phyloP scores from a whole-genome alignment of 495 filamentous ascomycete genomes.

The Penicillium flavigenum region DNA sequence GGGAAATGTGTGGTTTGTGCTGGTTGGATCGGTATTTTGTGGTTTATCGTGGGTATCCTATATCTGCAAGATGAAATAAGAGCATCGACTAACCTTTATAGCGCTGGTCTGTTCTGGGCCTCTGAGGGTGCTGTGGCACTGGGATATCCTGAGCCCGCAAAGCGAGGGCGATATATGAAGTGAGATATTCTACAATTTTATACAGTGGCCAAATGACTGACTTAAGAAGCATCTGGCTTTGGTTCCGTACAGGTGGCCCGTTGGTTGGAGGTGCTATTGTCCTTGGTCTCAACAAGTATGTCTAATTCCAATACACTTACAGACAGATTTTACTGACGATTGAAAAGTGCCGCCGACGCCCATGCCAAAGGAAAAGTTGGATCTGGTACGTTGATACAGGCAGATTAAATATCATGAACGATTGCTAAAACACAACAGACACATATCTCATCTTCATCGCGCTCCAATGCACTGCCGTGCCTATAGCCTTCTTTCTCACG shows the following conservation, averaged over 20 bases:
- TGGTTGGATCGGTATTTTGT: constrained; percentile 62
- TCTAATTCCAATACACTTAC: neutral
- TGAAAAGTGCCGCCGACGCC: constrained; percentile 15
- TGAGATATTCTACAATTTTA: constrained; percentile 9
- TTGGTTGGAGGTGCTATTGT: constrained; percentile 63
- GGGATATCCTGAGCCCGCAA: constrained; percentile 60
- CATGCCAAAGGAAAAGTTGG: constrained; percentile 31
- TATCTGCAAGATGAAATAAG: neutral
- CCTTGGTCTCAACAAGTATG: constrained; percentile 55
- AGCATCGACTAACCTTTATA: constrained; percentile 4
- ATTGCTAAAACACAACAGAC: constrained; percentile 11
- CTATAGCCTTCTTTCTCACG: constrained; percentile 55
- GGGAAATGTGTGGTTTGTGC: constrained; percentile 62
- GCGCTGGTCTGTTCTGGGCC: constrained; percentile 63
- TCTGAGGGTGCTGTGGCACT: constrained; percentile 64
- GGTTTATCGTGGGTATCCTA: constrained; percentile 50
- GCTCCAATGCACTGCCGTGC: constrained; percentile 54
- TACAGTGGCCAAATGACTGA: neutral
- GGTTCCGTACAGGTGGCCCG: constrained; percentile 57
- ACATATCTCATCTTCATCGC: constrained; percentile 61
- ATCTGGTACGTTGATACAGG: constrained; percentile 20
- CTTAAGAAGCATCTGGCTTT: constrained; percentile 54
- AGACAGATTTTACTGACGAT: constrained; percentile 26
- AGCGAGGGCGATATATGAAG: constrained; percentile 55
- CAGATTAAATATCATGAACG: neutral